Evolutionary conservation across 2,329 filamentous ascomycete species (phyloP).

Genomic region (Penicillium sp.): DNA sequence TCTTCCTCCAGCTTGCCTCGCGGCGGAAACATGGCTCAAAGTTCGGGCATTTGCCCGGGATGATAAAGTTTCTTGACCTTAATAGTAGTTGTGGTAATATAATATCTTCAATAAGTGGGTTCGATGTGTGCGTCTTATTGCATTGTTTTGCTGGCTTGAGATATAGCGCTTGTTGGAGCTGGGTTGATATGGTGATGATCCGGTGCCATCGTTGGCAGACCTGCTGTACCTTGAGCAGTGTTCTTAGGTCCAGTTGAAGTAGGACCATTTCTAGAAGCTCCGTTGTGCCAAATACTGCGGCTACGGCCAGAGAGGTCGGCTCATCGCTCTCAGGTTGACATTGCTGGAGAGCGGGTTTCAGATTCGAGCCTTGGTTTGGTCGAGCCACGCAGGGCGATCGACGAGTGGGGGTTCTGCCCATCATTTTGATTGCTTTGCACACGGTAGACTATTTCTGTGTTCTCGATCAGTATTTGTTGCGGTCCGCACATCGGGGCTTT

Average conservation of each 20-base stretch:
- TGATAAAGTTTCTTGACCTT: constrained; percentile 4
- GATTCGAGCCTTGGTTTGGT: background rate
- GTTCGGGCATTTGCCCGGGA: constrained; percentile 2
- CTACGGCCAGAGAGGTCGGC: background rate
- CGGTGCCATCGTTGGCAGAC: constrained; percentile 7
- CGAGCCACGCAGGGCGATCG: background rate
- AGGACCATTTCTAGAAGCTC: background rate
- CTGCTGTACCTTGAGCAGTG: background rate
- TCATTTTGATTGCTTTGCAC: background rate
- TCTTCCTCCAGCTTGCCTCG: constrained; percentile 8
- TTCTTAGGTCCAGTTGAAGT: background rate
- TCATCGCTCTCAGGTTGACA: background rate
- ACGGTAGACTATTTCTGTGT: background rate
- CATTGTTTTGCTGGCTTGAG: background rate
- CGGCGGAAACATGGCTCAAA: constrained; percentile 7
- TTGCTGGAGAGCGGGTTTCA: too few relatives aligned
- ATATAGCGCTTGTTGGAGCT: constrained; percentile 6
- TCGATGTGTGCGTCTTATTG: background rate
- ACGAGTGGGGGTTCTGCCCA: background rate
- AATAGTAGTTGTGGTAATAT: background rate
- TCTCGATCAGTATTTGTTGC: background rate
- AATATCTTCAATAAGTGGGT: constrained; percentile 3
- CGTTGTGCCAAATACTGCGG: background rate
- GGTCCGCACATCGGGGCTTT: background rate
- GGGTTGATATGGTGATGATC: background rate